phyloP scores from a whole-genome alignment of 495 filamentous ascomycete species.

The Neurospora terricola region DNA sequence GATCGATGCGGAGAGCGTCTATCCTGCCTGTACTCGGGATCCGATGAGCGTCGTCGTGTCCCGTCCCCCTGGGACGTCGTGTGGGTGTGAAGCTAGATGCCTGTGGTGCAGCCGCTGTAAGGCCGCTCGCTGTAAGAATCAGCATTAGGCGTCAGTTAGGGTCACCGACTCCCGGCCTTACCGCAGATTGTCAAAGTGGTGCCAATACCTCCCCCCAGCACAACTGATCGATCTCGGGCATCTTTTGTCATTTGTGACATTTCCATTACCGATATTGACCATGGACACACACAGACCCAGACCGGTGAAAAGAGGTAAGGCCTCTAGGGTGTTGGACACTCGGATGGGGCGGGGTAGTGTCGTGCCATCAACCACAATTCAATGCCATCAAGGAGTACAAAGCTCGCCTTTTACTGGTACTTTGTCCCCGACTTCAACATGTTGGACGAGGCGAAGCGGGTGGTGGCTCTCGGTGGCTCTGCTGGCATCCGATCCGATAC shows the following conservation, averaged over 20 bases:
- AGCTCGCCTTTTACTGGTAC: neutral
- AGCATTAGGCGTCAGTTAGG: neutral
- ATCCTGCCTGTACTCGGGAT: neutral
- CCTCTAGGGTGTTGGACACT: neutral
- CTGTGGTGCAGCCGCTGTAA: neutral
- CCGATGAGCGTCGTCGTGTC: neutral
- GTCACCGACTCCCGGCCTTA: neutral
- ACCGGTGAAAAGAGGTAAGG: neutral
- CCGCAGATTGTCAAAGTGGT: neutral
- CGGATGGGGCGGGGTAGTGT: neutral
- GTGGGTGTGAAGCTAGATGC: neutral
- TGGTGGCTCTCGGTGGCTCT: neutral
- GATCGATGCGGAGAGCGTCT: neutral
- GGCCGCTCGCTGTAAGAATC: neutral
- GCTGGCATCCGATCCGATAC: neutral
- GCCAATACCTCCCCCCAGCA: neutral
- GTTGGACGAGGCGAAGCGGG: neutral
- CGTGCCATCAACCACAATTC: neutral
- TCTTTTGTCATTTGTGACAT: neutral
- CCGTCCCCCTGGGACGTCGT: neutral
- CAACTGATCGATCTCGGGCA: neutral
- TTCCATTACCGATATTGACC: neutral
- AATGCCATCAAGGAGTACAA: neutral
- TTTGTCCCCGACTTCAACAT: neutral
- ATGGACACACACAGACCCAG: neutral